Base-by-base conservation (phyloP, 768 basidiomycete species). In the Amanita pseudoporphyria region DNA sequence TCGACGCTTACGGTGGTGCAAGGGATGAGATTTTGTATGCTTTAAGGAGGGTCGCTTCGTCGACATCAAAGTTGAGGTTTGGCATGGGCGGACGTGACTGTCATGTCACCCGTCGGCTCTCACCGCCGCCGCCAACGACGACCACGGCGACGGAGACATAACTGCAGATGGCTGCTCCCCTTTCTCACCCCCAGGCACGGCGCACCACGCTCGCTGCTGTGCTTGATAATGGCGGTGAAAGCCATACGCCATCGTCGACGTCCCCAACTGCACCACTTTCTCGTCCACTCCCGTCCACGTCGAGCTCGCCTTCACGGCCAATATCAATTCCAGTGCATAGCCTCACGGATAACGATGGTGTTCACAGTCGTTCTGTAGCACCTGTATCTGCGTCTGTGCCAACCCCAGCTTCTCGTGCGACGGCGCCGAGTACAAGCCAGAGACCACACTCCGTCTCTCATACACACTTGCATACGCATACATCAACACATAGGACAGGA, bases 1-100 rank as follows among this genome's bases (percentile, higher is more conserved):
- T 7, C 26, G 5, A 38, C 22, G 54, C 70, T 58, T 74, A 90
- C 87, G 72, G 80, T 31, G 94, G 93, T 33, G 76, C 70, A 36
- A 91, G 69, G 18, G 80, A 81, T 10, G 84, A 82, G 39, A 98
- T 76, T 53, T 82, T 84, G 61, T 98, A 98, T 2, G 87, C 76
- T 67, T 92, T 92, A 51, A 98, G 78, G 36, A 98, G 67, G 9
- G 84, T 67, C 7, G 80, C 87, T 63, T 93, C 89, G 64, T 93
- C 90, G 22, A 83, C 72, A 41, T 81, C 73, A 56, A 87, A 75
- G 59, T 80, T 82, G 50, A 82, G 70, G 56, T 73, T 78, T 24
- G 77, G 76, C 79, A 83, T 82, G 32, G 43, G 33, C 5, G 24
- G 22, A 19, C n/a, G 24, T 38, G 46, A 37, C 24, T 12, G 46